Percentiles rank a stretch among this genome's conserved stretches.
phyloP scores from a whole-genome alignment of 106 monocot genomes.

The Apostasia ramifera region DNA sequence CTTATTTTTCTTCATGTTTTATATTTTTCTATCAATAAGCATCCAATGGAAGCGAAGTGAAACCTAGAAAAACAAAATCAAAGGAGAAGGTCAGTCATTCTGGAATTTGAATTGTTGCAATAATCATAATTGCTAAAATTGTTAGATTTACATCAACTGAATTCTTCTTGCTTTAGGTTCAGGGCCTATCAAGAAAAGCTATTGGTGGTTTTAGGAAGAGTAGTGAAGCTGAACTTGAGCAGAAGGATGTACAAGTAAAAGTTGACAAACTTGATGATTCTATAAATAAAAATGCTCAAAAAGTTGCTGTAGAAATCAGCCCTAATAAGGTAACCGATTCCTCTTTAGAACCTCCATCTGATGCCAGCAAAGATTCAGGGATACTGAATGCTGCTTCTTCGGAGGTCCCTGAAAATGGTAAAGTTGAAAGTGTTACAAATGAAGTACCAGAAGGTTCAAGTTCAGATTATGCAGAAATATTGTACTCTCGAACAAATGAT shows the following conservation, averaged over 20 bases:
- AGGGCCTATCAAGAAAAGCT: constrained; percentile 38
- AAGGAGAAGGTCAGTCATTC: constrained; percentile 45
- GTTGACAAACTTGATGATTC: constrained; percentile 28
- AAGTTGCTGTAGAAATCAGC: not conserved
- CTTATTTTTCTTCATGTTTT: constrained; percentile 7
- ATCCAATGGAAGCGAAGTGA: constrained; percentile 42
- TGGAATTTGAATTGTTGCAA: not conserved
- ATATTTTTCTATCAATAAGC: constrained; percentile 22
- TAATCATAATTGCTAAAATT: not conserved
- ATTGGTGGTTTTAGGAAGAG: constrained; percentile 13
- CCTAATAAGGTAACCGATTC: constrained; percentile 12
- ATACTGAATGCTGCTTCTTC: constrained; percentile 9
- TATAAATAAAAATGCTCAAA: constrained; percentile 11
- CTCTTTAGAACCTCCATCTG: constrained; percentile 13
- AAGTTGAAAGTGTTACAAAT: constrained; percentile 16
- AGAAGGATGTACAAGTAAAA: constrained; percentile 20
- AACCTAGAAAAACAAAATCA: constrained; percentile 31
- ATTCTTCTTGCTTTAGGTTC: constrained; percentile 3
- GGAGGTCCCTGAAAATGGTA: constrained; percentile 13
- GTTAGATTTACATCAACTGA: not conserved
- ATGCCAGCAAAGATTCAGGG: constrained; percentile 13
- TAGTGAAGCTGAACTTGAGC: constrained; percentile 13
- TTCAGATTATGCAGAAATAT: constrained; percentile 19
- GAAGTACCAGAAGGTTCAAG: constrained; percentile 19
- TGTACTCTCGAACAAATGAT: constrained; percentile 14